These are phyloP conservation scores for Oxytropis ochrocephala DNA, from an alignment of 306 rosid species.

Conservation along the genomic window DNA sequence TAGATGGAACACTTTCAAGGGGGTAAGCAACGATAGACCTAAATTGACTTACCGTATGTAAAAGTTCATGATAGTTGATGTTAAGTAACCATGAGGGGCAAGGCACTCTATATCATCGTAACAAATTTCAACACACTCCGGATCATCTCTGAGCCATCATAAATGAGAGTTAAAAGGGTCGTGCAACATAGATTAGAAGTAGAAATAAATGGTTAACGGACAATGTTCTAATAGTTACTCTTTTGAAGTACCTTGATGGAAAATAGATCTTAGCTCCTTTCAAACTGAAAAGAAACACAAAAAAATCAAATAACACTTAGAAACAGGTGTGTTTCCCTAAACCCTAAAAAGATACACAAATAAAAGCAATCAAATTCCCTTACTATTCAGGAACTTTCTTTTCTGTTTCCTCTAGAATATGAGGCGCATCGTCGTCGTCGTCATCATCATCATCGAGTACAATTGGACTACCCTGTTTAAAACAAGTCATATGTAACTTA, in stretches of 20 bases:
- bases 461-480: conserved; percentile 54
- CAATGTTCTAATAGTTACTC: conserved; percentile 1
- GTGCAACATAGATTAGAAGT: neutral
- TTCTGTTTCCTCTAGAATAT: conserved; percentile 29
- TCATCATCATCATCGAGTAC: conserved; percentile 70
- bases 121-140: conserved; percentile 71
- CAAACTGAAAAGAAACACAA: conserved; percentile 47
- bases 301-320: conserved; percentile 15
- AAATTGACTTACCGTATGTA: conserved; percentile 63
- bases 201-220: conserved; percentile 10
- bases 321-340: conserved; percentile 3
- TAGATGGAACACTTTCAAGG: neutral
- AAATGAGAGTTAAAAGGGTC: conserved; percentile 14
- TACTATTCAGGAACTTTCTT: conserved; percentile 53
- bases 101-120: conserved; percentile 68
- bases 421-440: conserved; percentile 43
- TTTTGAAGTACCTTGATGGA: conserved; percentile 68
- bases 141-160: conserved; percentile 71
- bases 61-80: conserved; percentile 88
- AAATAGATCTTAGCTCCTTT: conserved; percentile 68
- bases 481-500: conserved; percentile 13
- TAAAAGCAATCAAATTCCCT: conserved; percentile 12
- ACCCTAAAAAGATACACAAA: neutral
- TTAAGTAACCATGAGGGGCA: conserved; percentile 66
- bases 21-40: neutral